Conservation (phyloP, 345 rosid genomes). For the Limnanthes douglasii region DNA sequence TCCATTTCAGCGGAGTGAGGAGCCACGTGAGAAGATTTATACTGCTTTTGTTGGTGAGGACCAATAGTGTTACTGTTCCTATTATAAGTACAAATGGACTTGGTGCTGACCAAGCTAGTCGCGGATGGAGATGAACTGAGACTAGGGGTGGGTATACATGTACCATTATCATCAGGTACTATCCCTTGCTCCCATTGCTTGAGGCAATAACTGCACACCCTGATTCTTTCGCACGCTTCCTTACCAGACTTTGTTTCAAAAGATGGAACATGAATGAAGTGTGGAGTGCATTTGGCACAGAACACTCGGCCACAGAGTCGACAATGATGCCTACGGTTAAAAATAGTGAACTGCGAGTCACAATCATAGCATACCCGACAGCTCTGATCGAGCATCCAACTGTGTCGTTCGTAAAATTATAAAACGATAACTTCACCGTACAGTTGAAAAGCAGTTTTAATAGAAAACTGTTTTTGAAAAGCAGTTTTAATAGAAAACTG, state of each 20-base stretch:
- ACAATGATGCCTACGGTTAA: conserved; percentile 91
- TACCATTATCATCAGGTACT: conserved; percentile 34
- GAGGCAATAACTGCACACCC: conserved; percentile 86
- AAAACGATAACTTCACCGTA: too few relatives aligned
- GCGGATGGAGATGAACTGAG: conserved; percentile 62
- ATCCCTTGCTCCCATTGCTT: conserved; percentile 59
- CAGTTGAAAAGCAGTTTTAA: too few relatives aligned
- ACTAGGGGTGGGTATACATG: conserved; percentile 31
- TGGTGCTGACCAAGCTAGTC: conserved; percentile 53
- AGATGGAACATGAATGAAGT: conserved; percentile 53
- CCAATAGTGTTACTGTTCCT: conserved; percentile 50
- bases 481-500: too few relatives aligned
- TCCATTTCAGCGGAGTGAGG: conserved; percentile 32
- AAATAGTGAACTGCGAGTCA: conserved; percentile 76
- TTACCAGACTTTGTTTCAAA: conserved; percentile 27
- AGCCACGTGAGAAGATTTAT: conserved; percentile 22
- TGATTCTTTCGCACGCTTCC: conserved; percentile 63
- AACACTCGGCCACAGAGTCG: conserved; percentile 85
- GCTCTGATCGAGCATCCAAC: conserved; percentile 98
- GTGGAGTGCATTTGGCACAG: conserved; percentile 77
- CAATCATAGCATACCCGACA: conserved; percentile 95
- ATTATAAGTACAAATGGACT: conserved; percentile 54
- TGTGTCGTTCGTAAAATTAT: too few relatives aligned
- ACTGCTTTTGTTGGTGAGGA: conserved; percentile 32
- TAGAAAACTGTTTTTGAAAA: too few relatives aligned